A percentile compares a stretch with the other conserved stretches of the same genome.
Conservation (phyloP, 805 yeast species). For the Yamadazyma ubonensis region DNA sequence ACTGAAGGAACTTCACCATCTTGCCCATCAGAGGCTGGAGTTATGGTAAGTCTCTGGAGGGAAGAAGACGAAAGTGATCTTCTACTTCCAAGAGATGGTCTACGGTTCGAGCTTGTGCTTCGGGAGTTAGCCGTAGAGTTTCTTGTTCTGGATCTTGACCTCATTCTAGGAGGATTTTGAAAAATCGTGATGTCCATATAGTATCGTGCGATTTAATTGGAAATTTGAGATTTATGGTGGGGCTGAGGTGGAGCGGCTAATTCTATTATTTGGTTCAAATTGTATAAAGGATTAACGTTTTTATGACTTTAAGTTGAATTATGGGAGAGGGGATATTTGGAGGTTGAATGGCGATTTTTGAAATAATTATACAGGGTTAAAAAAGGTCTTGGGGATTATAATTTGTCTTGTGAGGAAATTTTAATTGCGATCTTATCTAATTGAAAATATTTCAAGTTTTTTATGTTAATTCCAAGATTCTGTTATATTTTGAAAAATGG, state of each 20-base stretch:
- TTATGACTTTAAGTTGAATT: too few relatives aligned
- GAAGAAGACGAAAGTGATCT: constrained; percentile 38
- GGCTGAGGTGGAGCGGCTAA: neutral
- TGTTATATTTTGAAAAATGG: too few relatives aligned
- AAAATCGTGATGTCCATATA: constrained; percentile 17
- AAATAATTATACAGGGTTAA: too few relatives aligned
- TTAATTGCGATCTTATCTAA: too few relatives aligned
- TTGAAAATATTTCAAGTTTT: too few relatives aligned
- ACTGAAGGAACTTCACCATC: constrained; percentile 46
- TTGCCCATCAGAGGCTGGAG: constrained; percentile 25
- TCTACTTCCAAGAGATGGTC: constrained; percentile 33
- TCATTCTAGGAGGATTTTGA: constrained; percentile 7
- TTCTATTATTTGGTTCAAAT: too few relatives aligned
- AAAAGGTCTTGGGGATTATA: too few relatives aligned
- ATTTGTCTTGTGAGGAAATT: too few relatives aligned
- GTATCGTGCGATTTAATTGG: constrained; percentile 4
- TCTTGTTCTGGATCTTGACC: constrained; percentile 30
- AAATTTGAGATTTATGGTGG: neutral
- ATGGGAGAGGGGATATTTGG: too few relatives aligned
- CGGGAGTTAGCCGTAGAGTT: constrained; percentile 34
- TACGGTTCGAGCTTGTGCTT: constrained; percentile 32
- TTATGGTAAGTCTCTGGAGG: constrained; percentile 25
- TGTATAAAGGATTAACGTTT: too few relatives aligned
- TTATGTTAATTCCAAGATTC: too few relatives aligned
- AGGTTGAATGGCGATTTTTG: too few relatives aligned